Base-by-base conservation (phyloP, 768 basidiomycete species). In the Rhodotorula diobovata region DNA sequence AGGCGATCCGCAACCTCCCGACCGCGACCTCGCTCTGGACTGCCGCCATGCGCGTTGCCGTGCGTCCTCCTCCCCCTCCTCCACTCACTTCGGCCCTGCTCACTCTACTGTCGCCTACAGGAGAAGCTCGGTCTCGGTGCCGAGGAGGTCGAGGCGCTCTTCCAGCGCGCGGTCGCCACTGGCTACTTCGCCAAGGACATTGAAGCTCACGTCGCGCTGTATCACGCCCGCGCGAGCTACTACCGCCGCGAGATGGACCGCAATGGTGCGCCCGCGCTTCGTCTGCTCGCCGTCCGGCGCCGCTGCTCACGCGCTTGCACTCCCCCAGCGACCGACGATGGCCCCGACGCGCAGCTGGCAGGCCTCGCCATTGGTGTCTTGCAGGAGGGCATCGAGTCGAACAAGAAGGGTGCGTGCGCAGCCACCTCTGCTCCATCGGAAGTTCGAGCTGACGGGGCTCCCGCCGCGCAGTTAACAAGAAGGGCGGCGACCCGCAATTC, bases 401-500 rank as follows among this genome's bases (percentile, higher is more conserved):
- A 89, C 28, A 85, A 85, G 72, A 81, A 84, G 81, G 85, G 89
- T 87, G 72, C 32, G 82, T 46, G 41, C 34, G 18, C 8, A 70
- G 69, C 25, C 72, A 20, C 35, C n/a, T 18, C 54, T 41, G 62
- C 61, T 63, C 9, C 37, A 16, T n/a, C 30, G 30, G 66, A 61
- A 30, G 18, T 14, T 0, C 30, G n/a, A n/a, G 48, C 34, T 53
- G 14, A 32, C 37, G 12, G 23, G 8, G 6, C 10, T 16, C 30
- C 28, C n/a, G 20, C 4, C 12, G 18, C 20, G 89, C 85, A 41
- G 85, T 86, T 0, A 84, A 85, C 53, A 75, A 73, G 57, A 70
- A 79, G 82, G 91, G 92, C 41, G 41, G 41, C 5, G 95, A 97
- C 80, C 82, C 88, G 5, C 85, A 87, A 55, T 82, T 91, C 60